Evolutionary conservation across 768 basidiomycete species (phyloP), one percentile per base, ranked within the genome.

Genomic region (Russula brevipes): DNA sequence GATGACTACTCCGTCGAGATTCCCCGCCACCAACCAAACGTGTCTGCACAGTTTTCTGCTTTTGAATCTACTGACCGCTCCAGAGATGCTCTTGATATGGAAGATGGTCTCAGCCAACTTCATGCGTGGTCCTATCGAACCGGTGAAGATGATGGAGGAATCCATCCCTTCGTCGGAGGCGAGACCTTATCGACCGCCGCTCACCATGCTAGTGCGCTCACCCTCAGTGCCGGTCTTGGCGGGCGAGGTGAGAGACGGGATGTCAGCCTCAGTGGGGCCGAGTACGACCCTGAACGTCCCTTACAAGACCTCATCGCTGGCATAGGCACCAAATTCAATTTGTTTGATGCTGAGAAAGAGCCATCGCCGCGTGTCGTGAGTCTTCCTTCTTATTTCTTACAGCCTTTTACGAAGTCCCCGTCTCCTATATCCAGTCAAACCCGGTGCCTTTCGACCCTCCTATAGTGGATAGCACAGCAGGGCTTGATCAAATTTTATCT

Each of bases 171-270:
- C 66, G 72, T 66, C 3, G 82, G 80, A 45, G 85, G 82, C 24
- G 84, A 85, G 61, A 89, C 88, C 0, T 73, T 91, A 62, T 94
- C 91, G 0, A 95, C 94, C 0, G 85, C 84, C 9, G 91, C 87
- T 1, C 94, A 97, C 73, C 94, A 97, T 74, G 93, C 91, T 31
- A 91, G 88, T 66, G 91, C 85, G 2, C 78, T 96, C 57, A 96
- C 94, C 0, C 80, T 97, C 17, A 89, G 82, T 57, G 91, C 92
- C 4, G 94, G 94, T 0, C 80, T 96, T 10, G 86, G 82, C 42
- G 79, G 78, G 2, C 78, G 84, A 3, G 76, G 80, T 5, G 75
- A 72, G 19, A 77, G 80, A 52, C 76, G 85, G 61, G 86, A 89
- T 68, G 69, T 76, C 17, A 80, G 85, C 68, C 70, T 88, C 56